Conservation (phyloP, 2,329 filamentous ascomycete species). For the Aspergillus tamarii region DNA sequence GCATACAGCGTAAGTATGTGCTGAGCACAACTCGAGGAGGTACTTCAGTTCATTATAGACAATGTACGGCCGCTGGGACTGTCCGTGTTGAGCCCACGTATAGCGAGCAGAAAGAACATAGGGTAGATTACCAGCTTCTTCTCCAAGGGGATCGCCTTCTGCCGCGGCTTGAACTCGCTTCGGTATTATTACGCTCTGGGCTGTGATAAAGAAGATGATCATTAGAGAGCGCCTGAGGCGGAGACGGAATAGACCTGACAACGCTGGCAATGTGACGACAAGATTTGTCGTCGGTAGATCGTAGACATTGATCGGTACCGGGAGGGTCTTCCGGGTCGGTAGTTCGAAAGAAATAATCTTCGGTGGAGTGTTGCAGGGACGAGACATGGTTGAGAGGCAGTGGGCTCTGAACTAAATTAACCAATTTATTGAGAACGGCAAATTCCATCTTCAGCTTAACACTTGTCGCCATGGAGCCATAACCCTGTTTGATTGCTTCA, state of each 20-base stretch:
- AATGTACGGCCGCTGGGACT: background rate
- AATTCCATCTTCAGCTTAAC: slow-evolving; percentile 49
- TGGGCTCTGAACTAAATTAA: slow-evolving; percentile 34
- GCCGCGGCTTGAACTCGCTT: background rate
- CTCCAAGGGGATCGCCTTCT: background rate
- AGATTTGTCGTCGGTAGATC: background rate
- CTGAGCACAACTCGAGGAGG: background rate
- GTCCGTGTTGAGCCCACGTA: background rate
- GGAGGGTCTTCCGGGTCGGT: background rate
- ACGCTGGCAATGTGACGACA: background rate
- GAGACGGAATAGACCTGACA: background rate
- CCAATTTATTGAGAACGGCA: slow-evolving; percentile 43
- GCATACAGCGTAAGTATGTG: background rate
- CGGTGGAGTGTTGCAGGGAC: background rate
- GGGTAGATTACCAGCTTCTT: background rate
- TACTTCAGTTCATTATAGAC: background rate
- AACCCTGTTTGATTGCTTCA: slow-evolving; percentile 37
- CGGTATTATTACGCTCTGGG: background rate
- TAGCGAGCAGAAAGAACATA: background rate
- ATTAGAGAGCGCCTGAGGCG: background rate
- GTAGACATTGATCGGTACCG: background rate
- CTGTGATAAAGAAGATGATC: background rate
- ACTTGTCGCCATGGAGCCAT: slow-evolving; percentile 45
- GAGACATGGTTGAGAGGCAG: background rate
- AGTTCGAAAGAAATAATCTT: background rate